Conservation (phyloP, 768 basidiomycete genomes). For the Russula emetica region DNA sequence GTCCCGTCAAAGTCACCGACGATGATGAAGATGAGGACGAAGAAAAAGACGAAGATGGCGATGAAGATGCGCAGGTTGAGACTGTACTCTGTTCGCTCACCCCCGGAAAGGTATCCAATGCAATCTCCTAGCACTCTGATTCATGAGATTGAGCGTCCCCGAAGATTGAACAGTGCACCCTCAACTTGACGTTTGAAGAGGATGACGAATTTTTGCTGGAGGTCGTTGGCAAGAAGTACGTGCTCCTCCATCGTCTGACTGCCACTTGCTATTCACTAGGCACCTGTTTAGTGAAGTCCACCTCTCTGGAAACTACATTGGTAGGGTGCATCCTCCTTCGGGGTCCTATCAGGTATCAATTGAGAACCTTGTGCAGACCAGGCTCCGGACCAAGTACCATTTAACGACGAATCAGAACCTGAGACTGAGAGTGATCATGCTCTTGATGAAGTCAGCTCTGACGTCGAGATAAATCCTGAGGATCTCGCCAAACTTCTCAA, state of each 20-base stretch:
- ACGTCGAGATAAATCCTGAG: slow-evolving; percentile 69
- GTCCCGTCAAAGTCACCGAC: slow-evolving; percentile 39
- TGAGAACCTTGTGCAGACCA: slow-evolving; percentile 44
- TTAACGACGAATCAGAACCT: slow-evolving; percentile 46
- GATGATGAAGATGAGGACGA: slow-evolving; percentile 49
- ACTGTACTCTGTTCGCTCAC: slow-evolving; percentile 76
- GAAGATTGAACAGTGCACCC: slow-evolving; percentile 71
- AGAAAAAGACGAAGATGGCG: slow-evolving; percentile 39
- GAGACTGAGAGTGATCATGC: slow-evolving; percentile 61
- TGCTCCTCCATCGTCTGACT: neutral
- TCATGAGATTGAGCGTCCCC: slow-evolving; percentile 8
- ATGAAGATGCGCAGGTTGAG: slow-evolving; percentile 37
- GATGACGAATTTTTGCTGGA: slow-evolving; percentile 65
- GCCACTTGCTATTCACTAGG: neutral
- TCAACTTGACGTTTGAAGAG: slow-evolving; percentile 67
- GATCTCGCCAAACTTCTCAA: slow-evolving; percentile 51
- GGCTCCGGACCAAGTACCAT: slow-evolving; percentile 46
- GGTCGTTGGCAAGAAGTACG: slow-evolving; percentile 78
- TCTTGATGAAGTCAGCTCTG: slow-evolving; percentile 75
- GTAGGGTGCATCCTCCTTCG: slow-evolving; percentile 38
- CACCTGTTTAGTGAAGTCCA: slow-evolving; percentile 53
- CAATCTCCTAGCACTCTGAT: neutral
- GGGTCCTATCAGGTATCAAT: neutral
- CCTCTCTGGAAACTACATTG: slow-evolving; percentile 82
- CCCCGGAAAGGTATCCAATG: slow-evolving; percentile 62